Evolutionary conservation across 169 alveolate genomes (phyloP).

Genomic region (Cryptosporidium ubiquitum): DNA sequence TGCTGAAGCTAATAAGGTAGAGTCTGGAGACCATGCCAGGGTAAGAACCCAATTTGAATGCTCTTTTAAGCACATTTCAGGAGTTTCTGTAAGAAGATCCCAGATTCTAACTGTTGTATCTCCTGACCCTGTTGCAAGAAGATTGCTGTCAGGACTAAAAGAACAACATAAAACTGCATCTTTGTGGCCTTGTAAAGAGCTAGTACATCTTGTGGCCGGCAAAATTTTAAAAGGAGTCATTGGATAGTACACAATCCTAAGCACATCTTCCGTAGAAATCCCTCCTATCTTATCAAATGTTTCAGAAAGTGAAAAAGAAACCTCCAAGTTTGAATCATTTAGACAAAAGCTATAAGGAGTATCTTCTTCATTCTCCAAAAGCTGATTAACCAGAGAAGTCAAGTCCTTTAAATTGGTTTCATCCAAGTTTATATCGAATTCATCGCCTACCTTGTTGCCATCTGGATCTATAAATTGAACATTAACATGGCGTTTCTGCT

Average conservation of each 20-base stretch:
- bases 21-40: slow-evolving; percentile 94
- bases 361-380: slow-evolving; percentile 63
- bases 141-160: slow-evolving; percentile 91
- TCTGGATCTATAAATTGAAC: slow-evolving; percentile 74
- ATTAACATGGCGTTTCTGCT: slow-evolving; percentile 49
- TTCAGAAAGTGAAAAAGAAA: slow-evolving; percentile 27
- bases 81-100: slow-evolving; percentile 94
- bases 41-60: slow-evolving; percentile 93
- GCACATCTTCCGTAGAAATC: slow-evolving; percentile 82
- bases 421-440: slow-evolving; percentile 54
- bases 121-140: slow-evolving; percentile 94
- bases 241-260: slow-evolving; percentile 84
- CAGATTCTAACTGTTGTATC: slow-evolving; percentile 93
- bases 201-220: slow-evolving; percentile 90
- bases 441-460: slow-evolving; percentile 63
- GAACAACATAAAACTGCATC: slow-evolving; percentile 89
- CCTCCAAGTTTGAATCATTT: slow-evolving; percentile 49
- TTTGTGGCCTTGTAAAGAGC: slow-evolving; percentile 92
- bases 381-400: slow-evolving; percentile 33
- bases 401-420: slow-evolving; percentile 32
- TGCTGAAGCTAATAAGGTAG: slow-evolving; percentile 90
- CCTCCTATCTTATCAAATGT: slow-evolving; percentile 29
- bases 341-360: slow-evolving; percentile 68
- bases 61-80: slow-evolving; percentile 88
- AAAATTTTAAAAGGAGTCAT: slow-evolving; percentile 86